Conservation (phyloP, 2,329 filamentous ascomycete species). For the Aspergillus aculeatus region DNA sequence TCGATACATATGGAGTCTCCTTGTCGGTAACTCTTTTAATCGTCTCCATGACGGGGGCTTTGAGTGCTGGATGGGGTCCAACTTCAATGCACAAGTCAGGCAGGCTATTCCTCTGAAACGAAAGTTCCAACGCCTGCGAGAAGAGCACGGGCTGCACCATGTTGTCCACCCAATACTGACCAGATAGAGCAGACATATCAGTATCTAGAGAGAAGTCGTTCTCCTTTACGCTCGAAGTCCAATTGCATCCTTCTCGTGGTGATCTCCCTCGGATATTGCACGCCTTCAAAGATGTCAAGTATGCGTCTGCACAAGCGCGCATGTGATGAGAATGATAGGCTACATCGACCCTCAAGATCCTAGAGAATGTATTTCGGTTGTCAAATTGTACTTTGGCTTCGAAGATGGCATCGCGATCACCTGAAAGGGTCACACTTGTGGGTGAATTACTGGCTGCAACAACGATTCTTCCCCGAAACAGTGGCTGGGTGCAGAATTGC, state of each 20-base stretch:
- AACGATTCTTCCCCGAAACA: conserved; percentile 15
- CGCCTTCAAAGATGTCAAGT: conserved; percentile 12
- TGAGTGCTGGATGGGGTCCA: conserved; percentile 23
- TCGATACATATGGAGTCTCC: too few species aligned
- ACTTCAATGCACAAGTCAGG: conserved; percentile 9
- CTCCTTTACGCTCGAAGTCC: conserved; percentile 10
- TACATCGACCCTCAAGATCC: conserved; percentile 22
- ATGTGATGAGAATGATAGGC: conserved; percentile 33
- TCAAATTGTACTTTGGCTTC: conserved; percentile 25
- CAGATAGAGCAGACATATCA: not conserved
- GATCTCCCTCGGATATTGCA: not conserved
- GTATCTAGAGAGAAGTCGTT: too few species aligned
- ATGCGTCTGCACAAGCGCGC: conserved; percentile 21
- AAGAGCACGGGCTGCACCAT: conserved; percentile 10
- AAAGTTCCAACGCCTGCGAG: conserved; percentile 5
- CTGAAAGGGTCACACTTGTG: conserved; percentile 39
- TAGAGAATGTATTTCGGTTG: conserved; percentile 19
- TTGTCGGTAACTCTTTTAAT: not conserved
- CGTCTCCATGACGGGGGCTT: conserved; percentile 16
- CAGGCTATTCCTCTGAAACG: not conserved
- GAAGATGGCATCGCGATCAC: conserved; percentile 27
- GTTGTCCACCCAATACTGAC: conserved; percentile 13
- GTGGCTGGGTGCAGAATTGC: conserved; percentile 12
- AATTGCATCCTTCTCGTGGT: not conserved
- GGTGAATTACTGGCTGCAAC: conserved; percentile 43